Evolutionary conservation across 345 rosid species (phyloP).

Genomic region (Linum tenue): DNA sequence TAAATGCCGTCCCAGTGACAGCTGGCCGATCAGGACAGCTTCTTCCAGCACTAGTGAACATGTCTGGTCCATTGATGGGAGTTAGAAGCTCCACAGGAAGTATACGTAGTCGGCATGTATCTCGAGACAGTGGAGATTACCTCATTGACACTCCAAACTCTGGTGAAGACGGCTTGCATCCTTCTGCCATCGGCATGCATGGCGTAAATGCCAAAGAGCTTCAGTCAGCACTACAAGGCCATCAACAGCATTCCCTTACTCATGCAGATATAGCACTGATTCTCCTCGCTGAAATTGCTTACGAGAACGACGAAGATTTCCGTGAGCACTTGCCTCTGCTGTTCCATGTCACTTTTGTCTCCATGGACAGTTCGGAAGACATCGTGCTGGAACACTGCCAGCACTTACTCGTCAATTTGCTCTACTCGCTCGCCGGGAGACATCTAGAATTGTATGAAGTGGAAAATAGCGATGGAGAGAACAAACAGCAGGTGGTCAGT

Average conservation of each 20-base stretch:
- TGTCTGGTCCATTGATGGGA: slow-evolving; percentile 95
- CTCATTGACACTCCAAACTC: slow-evolving; percentile 92
- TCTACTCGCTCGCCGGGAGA: slow-evolving; percentile 95
- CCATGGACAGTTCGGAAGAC: slow-evolving; percentile 99
- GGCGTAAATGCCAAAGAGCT: slow-evolving; percentile 94
- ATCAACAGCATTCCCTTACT: slow-evolving; percentile 94
- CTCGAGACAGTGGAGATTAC: slow-evolving; percentile 95
- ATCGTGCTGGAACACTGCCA: slow-evolving; percentile 98
- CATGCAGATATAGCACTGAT: slow-evolving; percentile 98
- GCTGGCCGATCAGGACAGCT: slow-evolving; percentile 93
- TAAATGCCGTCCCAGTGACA: slow-evolving; percentile 64
- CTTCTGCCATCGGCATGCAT: slow-evolving; percentile 61
- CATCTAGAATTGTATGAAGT: slow-evolving; percentile 97
- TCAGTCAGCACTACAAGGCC: slow-evolving; percentile 95
- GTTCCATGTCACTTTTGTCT: slow-evolving; percentile 97
- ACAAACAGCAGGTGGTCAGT: slow-evolving; percentile 93
- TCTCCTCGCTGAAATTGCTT: slow-evolving; percentile 93
- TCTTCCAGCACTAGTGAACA: slow-evolving; percentile 76
- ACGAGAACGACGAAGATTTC: slow-evolving; percentile 97
- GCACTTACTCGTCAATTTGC: slow-evolving; percentile 88
- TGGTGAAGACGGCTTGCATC: slow-evolving; percentile 75
- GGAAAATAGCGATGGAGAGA: slow-evolving; percentile 90
- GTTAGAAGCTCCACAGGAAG: slow-evolving; percentile 95
- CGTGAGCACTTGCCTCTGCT: slow-evolving; percentile 95
- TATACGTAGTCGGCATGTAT: slow-evolving; percentile 85